A percentile compares a stretch with the other conserved stretches of the same genome.
Conservation (phyloP, 2,329 filamentous ascomycete species). For the Exophiala xenobiotica region DNA sequence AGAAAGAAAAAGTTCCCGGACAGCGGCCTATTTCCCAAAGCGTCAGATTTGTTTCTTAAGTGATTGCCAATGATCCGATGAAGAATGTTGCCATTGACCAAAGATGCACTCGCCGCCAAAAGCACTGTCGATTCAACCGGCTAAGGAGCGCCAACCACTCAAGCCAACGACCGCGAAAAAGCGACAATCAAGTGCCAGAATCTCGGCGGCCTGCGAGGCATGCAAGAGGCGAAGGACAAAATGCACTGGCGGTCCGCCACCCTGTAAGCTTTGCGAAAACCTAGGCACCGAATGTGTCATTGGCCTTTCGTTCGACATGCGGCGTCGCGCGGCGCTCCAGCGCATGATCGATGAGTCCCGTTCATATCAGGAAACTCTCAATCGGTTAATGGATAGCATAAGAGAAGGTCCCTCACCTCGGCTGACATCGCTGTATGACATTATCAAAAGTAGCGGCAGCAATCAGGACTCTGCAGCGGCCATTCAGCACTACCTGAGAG, state of each 20-base stretch:
- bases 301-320: conserved; percentile 26
- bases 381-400: conserved; percentile 17
- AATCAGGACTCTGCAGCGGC: conserved; percentile 12
- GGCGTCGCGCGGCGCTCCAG: conserved; percentile 24
- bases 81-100: no score
- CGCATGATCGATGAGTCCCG: conserved; percentile 25
- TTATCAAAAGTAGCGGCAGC: conserved; percentile 11
- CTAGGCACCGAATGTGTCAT: conserved; percentile 26
- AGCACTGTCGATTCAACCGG: conserved; percentile 14
- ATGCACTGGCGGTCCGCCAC: conserved; percentile 26
- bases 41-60: no score
- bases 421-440: conserved; percentile 11
- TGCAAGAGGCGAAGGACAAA: conserved; percentile 28
- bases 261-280: conserved; percentile 25
- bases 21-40: no score
- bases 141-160: conserved; percentile 14
- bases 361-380: conserved; percentile 18
- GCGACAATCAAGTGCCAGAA: conserved; percentile 13
- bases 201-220: conserved; percentile 28
- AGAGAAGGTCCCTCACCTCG: conserved; percentile 18
- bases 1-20: no score
- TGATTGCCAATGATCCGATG: no score
- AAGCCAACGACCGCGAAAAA: conserved; percentile 12
- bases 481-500: conserved; percentile 4
- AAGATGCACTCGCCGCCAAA: conserved; percentile 19